Conservation (phyloP, 345 rosid species). For the Gossypium australe region DNA sequence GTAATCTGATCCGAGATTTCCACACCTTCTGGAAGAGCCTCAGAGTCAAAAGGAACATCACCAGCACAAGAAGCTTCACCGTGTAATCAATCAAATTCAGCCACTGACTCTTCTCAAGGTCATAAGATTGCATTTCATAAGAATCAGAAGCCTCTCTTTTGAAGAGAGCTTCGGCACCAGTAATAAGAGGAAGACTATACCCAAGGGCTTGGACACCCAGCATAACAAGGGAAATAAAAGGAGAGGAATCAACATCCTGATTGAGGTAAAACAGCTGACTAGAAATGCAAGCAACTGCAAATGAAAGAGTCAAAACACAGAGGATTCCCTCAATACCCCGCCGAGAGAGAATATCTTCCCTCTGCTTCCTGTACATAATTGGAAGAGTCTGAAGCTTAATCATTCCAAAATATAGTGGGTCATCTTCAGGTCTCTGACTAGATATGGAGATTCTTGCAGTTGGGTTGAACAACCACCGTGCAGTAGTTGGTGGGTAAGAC, state of each 20-base stretch:
- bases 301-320: slow-evolving; percentile 59
- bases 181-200: slow-evolving; percentile 70
- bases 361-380: slow-evolving; percentile 61
- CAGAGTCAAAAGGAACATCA: slow-evolving; percentile 60
- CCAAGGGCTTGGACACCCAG: slow-evolving; percentile 86
- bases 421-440: slow-evolving; percentile 67
- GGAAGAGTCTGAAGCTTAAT: slow-evolving; percentile 61
- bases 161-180: slow-evolving; percentile 81
- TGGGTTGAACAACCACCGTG: slow-evolving; percentile 76
- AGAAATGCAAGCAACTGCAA: slow-evolving; percentile 59
- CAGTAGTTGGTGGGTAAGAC: slow-evolving; percentile 72
- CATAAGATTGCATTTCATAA: slow-evolving; percentile 38
- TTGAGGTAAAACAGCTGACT: slow-evolving; percentile 60
- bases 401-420: slow-evolving; percentile 54
- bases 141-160: slow-evolving; percentile 46
- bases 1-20: slow-evolving; percentile 65
- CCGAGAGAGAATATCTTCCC: slow-evolving; percentile 78
- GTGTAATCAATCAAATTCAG: slow-evolving; percentile 58
- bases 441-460: slow-evolving; percentile 60
- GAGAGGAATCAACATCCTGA: slow-evolving; percentile 36
- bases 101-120: slow-evolving; percentile 65
- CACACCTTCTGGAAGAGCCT: slow-evolving; percentile 83
- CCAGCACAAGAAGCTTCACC: slow-evolving; percentile 70
- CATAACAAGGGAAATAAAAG: slow-evolving; percentile 76
- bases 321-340: slow-evolving; percentile 75